Conservation (phyloP, 345 rosid genomes). For the Toxicodendron radicans region DNA sequence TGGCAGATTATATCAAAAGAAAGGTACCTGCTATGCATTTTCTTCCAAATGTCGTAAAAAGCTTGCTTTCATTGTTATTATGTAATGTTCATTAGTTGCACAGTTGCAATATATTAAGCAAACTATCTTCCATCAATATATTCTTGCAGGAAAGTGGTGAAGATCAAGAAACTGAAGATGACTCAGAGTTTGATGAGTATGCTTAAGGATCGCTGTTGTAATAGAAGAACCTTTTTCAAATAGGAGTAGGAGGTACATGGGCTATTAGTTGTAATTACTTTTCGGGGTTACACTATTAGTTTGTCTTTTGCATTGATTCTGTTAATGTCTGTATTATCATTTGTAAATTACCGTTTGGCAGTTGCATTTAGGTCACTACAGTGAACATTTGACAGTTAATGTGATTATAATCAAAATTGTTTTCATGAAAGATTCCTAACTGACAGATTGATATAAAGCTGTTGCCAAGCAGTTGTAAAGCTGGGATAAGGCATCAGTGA, state of each 20-base stretch:
- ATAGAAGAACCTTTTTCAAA: constrained; percentile 8
- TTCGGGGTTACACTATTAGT: constrained; percentile 1
- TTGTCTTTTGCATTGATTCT: constrained; percentile 11
- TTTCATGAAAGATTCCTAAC: neutral
- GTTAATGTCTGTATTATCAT: constrained; percentile 18
- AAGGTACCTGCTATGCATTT: constrained; percentile 41
- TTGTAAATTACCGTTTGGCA: constrained; percentile 29
- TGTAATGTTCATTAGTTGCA: constrained; percentile 2
- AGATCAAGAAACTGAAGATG: constrained; percentile 55
- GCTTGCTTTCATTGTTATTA: neutral
- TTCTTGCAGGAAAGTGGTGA: constrained; percentile 71
- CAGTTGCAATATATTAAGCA: constrained; percentile 10
- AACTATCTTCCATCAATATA: constrained; percentile 1
- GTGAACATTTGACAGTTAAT: constrained; percentile 1
- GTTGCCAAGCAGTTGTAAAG: neutral
- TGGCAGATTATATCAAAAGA: constrained; percentile 65
- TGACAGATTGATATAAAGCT: neutral
- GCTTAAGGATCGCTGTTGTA: constrained; percentile 14
- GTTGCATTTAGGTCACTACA: constrained; percentile 7
- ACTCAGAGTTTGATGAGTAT: constrained; percentile 62
- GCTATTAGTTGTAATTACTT: constrained; percentile 24
- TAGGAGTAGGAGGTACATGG: constrained; percentile 23
- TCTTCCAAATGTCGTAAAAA: neutral
- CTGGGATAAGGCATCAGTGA: neutral
- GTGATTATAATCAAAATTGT: constrained; percentile 1